Evolutionary conservation across 2,329 filamentous ascomycete genomes (phyloP), one percentile per base, ranked within the genome.

Genomic region (Microcera coccophila): DNA sequence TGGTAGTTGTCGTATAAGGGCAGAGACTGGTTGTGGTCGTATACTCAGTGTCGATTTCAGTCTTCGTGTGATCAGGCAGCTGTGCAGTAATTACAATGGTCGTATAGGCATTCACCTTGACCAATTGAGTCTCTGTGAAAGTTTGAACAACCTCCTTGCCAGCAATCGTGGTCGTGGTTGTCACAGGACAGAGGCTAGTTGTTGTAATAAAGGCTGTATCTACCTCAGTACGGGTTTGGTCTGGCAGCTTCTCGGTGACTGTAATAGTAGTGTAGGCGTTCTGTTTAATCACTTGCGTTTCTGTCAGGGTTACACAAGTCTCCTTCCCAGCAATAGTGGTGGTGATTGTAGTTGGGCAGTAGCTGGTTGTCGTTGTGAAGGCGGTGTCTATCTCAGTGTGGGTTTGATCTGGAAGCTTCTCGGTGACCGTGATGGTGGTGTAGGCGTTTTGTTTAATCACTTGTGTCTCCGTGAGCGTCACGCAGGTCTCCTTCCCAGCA

Each of bases 101-200:
- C 28, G 62, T 54, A 36, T 61, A 57, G 18, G 59, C 54, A 10
- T 58, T 57, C 31, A 61, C 57, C 40, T 60, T 54, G 3, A 63
- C 35, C 14, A 57, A 54, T 15, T 52, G 47, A 18, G 54, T 60
- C 4, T 53, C 54, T 1, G 56, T 62, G 36, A 60, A 56, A n/a
- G 43, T 41, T 18, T 51, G 62, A 2, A 71, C 75, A 12, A 75
- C 54, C 8, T 71, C 68, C 56, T 68, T 42, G 2, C 58, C 55
- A 10, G 47, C 45, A 17, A 58, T 66, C 3, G 61, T 62, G 15
- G 65, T 67, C 5, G 65, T 68, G 4, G 62, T 52, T 3, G 66
- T 67, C 7, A 74, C 55, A 3, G 72, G 71, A 57, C 66, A 72
- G 12, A 73, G 59, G n/a, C 62, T 65, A 12, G 72, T 76, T 26